Evolutionary conservation across 2,329 filamentous ascomycete species (phyloP), one percentile per base, ranked within the genome.

Genomic region (Fusarium setosum): DNA sequence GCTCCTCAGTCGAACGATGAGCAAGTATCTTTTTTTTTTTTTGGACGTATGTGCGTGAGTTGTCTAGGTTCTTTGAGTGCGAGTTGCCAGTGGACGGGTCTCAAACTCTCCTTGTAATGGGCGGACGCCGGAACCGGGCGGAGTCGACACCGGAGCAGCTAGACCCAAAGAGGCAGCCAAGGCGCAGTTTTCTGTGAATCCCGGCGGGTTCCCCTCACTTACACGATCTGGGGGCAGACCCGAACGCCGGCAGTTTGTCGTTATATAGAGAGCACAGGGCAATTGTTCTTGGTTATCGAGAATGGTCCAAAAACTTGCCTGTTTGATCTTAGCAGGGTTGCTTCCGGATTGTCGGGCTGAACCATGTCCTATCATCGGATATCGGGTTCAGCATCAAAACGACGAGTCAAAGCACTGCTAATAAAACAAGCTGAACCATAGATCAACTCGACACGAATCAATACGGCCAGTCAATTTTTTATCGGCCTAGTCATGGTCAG

Each of bases 121-220:
- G 37, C 49, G n/a, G 17, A 29, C 38, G 48, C 59, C 63, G 63
- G 54, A 54, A 32, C 56, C 48, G 60, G 52, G 64, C 56, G 64
- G 64, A 59, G 60, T 5, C 26, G 29, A 12, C 24, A 17, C 47
- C 31, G 32, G 23, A 3, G n/a, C 20, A 49, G 56, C 77, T 79
- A 79, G 54, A 24, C 75, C 61, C 2, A 34, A 71, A 63, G 2
- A 12, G 70, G 76, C 63, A 79, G 70, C 71, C 73, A 71, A 74
- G 75, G 57, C 65, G 61, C 74, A 77, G 50, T 23, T 40, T 61
- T 29, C 44, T 3, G n/a, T n/a, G 9, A 15, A 44, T 40, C 6
- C 23, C 10, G 47, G 20, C 44, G n/a, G 20, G 35, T 48, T 53
- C 45, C 38, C 40, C 41, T 58, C 15, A n/a, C n/a, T 34, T 42